Percentiles rank a stretch among this genome's conserved stretches.
Evolutionary conservation across 805 yeast species (phyloP).

Genomic region (Yamadazyma akitaensis): DNA sequence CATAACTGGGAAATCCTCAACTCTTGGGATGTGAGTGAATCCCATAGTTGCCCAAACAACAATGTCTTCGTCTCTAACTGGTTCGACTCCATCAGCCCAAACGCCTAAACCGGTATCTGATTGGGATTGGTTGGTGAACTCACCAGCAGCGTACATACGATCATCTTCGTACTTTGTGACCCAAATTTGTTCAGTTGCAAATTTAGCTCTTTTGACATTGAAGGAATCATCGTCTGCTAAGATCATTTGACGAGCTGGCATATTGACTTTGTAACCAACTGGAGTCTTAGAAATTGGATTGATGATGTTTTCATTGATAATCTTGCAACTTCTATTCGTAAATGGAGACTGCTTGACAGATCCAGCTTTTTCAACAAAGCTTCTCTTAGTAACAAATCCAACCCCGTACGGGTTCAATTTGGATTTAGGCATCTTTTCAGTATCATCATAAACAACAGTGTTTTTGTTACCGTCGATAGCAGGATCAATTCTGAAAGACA

Average conservation of each 20-base stretch:
- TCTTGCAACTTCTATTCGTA: conserved; percentile 70
- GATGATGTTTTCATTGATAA: conserved; percentile 68
- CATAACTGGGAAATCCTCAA: conserved; percentile 89
- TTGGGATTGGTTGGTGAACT: conserved; percentile 78
- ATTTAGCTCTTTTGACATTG: conserved; percentile 68
- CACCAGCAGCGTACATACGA: conserved; percentile 78
- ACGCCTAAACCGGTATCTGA: conserved; percentile 65
- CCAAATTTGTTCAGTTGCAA: conserved; percentile 78
- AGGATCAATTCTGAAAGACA: conserved; percentile 77
- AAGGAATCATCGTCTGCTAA: conserved; percentile 61
- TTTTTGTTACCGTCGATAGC: conserved; percentile 79
- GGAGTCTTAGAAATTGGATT: conserved; percentile 69
- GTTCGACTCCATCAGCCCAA: conserved; percentile 67
- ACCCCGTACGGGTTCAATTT: conserved; percentile 61
- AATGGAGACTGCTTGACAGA: conserved; percentile 70
- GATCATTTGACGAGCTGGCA: conserved; percentile 76
- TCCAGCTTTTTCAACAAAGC: conserved; percentile 67
- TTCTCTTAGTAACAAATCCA: conserved; percentile 65
- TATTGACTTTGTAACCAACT: conserved; percentile 69
- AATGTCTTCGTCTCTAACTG: conserved; percentile 69
- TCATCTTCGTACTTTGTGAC: conserved; percentile 74
- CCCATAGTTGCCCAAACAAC: conserved; percentile 83
- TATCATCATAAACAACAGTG: conserved; percentile 70
- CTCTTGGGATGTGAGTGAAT: conserved; percentile 77
- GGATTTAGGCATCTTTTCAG: conserved; percentile 54